phyloP scores from a whole-genome alignment of 2,329 filamentous ascomycete species.

The Clonostachys byssicola region DNA sequence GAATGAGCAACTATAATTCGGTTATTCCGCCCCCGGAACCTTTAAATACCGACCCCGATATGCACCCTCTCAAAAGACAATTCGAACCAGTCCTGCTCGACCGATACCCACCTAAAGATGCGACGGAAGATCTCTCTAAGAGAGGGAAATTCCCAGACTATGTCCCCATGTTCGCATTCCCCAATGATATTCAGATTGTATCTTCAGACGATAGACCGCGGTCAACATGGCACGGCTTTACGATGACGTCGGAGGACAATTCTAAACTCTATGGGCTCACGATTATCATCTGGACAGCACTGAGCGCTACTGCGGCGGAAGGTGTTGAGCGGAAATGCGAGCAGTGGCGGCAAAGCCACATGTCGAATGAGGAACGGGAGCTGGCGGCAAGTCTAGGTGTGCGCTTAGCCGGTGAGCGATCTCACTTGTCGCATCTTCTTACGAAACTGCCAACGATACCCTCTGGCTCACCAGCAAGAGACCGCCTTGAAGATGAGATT shows the following conservation, averaged over 20 bases:
- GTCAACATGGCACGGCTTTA: conserved; percentile 98
- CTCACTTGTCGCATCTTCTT: conserved; percentile 83
- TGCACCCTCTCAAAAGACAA: conserved; percentile 90
- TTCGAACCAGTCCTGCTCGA: conserved; percentile 97
- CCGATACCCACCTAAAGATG: conserved; percentile 81
- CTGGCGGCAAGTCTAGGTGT: conserved; percentile 88
- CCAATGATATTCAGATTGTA: conserved; percentile 95
- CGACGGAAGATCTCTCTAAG: conserved; percentile 73
- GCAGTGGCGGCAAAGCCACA: conserved; percentile 78
- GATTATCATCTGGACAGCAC: conserved; percentile 86
- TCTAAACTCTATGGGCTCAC: conserved; percentile 90
- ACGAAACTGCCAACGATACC: conserved; percentile 75
- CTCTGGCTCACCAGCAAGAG: conserved; percentile 77
- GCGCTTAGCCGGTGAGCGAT: conserved; percentile 79
- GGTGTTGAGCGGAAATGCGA: conserved; percentile 81
- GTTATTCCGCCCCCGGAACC: conserved; percentile 93
- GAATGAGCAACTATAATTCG: conserved; percentile 96
- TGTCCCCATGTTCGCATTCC: conserved; percentile 98
- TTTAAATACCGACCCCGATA: conserved; percentile 81
- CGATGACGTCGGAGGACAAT: conserved; percentile 92
- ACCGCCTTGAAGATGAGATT: conserved; percentile 88
- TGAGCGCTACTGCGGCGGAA: conserved; percentile 77
- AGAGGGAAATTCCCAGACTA: conserved; percentile 92
- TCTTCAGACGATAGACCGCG: conserved; percentile 90
- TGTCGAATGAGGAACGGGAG: conserved; percentile 88